Evolutionary conservation across 2,329 filamentous ascomycete species (phyloP).

Genomic region (Alternaria ethzedia): DNA sequence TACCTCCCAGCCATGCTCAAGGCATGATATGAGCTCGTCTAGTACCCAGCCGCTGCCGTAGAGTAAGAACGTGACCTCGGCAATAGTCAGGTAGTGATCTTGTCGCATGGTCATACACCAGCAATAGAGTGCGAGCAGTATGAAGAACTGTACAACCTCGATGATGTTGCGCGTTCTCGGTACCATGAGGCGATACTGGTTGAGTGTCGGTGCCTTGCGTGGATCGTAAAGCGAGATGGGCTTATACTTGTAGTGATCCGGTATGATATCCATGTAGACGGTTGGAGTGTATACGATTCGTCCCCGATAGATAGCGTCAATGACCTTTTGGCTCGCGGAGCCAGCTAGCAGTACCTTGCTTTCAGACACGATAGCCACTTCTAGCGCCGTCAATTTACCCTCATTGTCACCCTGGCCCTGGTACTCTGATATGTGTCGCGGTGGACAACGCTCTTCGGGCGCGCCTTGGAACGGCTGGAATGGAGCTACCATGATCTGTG

Average conservation of each 20-base stretch:
- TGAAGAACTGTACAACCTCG: constrained; percentile 75
- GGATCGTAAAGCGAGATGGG: constrained; percentile 84
- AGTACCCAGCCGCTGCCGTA: constrained; percentile 81
- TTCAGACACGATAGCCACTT: constrained; percentile 82
- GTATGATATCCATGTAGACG: constrained; percentile 81
- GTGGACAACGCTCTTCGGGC: constrained; percentile 67
- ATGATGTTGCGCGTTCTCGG: constrained; percentile 78
- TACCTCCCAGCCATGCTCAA: constrained; percentile 79
- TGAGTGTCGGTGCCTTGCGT: constrained; percentile 74
- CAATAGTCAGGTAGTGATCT: constrained; percentile 59
- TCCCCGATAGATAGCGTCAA: constrained; percentile 82
- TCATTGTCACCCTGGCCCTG: constrained; percentile 57
- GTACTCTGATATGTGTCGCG: constrained; percentile 58
- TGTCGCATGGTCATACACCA: constrained; percentile 74
- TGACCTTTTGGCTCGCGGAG: constrained; percentile 80
- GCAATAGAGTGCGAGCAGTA: constrained; percentile 73
- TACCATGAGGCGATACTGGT: constrained; percentile 85
- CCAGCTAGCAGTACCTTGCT: constrained; percentile 80
- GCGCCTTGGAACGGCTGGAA: constrained; percentile 88
- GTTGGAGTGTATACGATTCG: constrained; percentile 83
- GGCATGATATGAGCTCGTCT: constrained; percentile 77
- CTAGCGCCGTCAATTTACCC: constrained; percentile 75
- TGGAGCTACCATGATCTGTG: constrained; percentile 80
- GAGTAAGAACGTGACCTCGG: constrained; percentile 72
- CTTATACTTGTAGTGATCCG: constrained; percentile 84